Evolutionary conservation across 257 asterid species (phyloP).

Genomic region (Henckelia pumila): DNA sequence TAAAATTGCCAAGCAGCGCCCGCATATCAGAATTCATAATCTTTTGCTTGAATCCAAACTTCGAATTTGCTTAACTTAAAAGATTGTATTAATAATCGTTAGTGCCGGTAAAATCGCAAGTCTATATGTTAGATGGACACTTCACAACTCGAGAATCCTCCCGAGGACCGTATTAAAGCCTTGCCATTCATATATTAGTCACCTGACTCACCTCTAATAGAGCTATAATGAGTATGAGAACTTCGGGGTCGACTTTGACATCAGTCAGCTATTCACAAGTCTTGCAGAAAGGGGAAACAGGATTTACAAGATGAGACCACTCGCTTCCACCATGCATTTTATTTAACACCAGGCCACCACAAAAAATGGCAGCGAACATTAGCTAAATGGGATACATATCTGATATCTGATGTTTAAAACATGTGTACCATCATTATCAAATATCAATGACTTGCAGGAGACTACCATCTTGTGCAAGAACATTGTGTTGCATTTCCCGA

Average conservation of each 20-base stretch:
- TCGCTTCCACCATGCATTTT: conserved; percentile 29
- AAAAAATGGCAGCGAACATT: conserved; percentile 6
- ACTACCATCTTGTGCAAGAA: conserved; percentile 1
- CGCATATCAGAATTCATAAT: no score
- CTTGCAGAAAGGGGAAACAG: conserved; percentile 56
- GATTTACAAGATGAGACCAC: conserved; percentile 25
- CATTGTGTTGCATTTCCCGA: conserved; percentile 11
- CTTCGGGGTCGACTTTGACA: conserved; percentile 32
- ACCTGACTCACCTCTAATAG: no score
- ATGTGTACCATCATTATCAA: neutral
- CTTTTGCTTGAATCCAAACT: no score
- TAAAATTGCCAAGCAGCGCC: no score
- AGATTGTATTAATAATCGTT: no score
- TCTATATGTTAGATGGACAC: no score
- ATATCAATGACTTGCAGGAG: conserved; percentile 11
- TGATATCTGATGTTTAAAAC: conserved; percentile 5
- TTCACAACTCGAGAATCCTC: no score
- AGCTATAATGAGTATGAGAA: conserved; percentile 25
- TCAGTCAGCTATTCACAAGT: conserved; percentile 66
- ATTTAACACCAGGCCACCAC: neutral
- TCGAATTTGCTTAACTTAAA: no score
- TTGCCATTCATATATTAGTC: no score
- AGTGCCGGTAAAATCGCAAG: no score
- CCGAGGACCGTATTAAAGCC: no score
- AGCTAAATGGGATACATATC: neutral